Percentiles rank a stretch among this genome's conserved stretches.
Conservation (phyloP, 139 green algal genomes). For the Picochlorum sp. region DNA sequence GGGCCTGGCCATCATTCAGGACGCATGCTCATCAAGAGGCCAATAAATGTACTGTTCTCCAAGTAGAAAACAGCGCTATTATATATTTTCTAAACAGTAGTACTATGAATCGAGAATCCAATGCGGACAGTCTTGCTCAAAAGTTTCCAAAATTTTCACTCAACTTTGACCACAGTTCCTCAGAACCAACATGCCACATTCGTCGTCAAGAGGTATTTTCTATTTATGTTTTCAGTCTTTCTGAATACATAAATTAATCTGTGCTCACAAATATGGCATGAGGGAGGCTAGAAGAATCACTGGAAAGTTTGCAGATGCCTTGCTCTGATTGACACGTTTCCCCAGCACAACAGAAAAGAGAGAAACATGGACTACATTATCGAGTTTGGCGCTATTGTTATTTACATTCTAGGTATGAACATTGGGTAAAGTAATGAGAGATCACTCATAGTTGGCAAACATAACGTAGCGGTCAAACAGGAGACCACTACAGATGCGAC, state of each 20-base stretch:
- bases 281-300: not conserved
- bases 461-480: no score
- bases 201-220: not conserved
- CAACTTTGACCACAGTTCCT: not conserved
- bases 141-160: slow-evolving; percentile 4
- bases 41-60: not conserved
- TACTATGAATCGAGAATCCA: not conserved
- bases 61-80: slow-evolving; percentile 1
- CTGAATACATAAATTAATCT: not conserved
- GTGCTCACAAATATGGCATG: not conserved
- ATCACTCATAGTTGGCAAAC: not conserved
- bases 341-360: not conserved
- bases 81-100: not conserved
- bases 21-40: not conserved
- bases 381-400: not conserved
- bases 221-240: not conserved
- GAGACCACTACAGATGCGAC: no score
- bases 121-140: not conserved
- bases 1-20: slow-evolving; percentile 4
- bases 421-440: not conserved
- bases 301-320: slow-evolving; percentile 2
- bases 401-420: not conserved
- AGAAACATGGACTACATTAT: slow-evolving; percentile 2
- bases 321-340: not conserved
- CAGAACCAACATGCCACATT: slow-evolving; percentile 3